phyloP scores from a whole-genome alignment of 2,329 filamentous ascomycete species.

The Colletotrichum noveboracense region DNA sequence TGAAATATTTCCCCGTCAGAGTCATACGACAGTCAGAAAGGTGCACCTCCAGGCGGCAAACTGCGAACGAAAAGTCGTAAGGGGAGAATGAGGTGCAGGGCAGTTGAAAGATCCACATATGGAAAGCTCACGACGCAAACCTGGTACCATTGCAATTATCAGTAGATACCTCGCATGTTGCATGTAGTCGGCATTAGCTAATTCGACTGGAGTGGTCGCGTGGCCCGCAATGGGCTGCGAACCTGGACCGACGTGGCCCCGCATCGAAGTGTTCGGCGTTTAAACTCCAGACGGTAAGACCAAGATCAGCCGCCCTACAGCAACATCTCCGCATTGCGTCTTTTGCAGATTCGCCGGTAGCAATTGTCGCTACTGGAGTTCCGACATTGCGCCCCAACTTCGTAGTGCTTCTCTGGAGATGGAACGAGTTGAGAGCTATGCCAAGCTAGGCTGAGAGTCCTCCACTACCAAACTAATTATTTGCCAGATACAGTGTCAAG shows the following conservation, averaged over 20 bases:
- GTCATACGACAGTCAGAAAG: too few species aligned
- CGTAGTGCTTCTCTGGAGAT: neutral
- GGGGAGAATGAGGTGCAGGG: too few species aligned
- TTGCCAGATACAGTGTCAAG: neutral
- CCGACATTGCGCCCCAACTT: neutral
- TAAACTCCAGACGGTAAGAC: neutral
- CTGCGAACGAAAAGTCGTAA: too few species aligned
- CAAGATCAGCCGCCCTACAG: neutral
- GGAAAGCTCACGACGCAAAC: too few species aligned
- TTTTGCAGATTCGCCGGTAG: neutral
- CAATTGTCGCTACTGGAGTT: neutral
- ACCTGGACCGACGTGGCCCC: neutral
- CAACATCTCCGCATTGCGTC: neutral
- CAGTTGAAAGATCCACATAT: too few species aligned
- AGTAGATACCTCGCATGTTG: too few species aligned
- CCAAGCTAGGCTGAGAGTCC: neutral
- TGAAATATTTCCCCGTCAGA: too few species aligned
- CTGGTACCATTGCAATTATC: too few species aligned
- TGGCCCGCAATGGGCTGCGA: too few species aligned
- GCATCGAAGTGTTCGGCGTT: neutral
- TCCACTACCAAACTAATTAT: neutral
- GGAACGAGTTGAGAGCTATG: neutral
- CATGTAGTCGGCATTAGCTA: too few species aligned
- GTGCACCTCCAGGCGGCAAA: too few species aligned
- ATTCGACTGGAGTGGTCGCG: too few species aligned